A percentile compares a stretch with the other conserved stretches of the same genome.
phyloP scores from a whole-genome alignment of 2,329 filamentous ascomycete genomes.

The Venturia nashicola region DNA sequence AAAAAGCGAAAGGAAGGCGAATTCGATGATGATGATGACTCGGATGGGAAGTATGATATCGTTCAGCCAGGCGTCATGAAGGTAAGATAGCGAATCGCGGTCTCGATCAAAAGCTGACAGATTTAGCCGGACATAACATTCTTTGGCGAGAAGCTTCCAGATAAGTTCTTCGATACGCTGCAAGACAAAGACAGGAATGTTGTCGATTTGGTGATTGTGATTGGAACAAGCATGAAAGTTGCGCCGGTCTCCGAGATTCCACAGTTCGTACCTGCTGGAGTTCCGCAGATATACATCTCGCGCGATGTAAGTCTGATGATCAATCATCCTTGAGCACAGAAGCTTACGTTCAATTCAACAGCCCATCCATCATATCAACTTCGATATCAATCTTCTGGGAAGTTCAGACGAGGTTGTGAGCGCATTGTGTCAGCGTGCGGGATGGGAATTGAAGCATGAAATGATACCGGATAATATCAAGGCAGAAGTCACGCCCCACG shows the following conservation, averaged over 20 bases:
- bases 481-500: constrained; percentile 37
- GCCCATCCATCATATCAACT: constrained; percentile 79
- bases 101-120: constrained; percentile 1
- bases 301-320: constrained; percentile 43
- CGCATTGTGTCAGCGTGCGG: constrained; percentile 70
- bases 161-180: constrained; percentile 69
- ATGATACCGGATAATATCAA: constrained; percentile 63
- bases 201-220: constrained; percentile 86
- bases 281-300: constrained; percentile 86
- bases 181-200: constrained; percentile 67
- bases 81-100: constrained; percentile 16
- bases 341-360: constrained; percentile 19
- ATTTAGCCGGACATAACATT: constrained; percentile 85
- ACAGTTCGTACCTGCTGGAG: constrained; percentile 60
- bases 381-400: constrained; percentile 92
- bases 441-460: constrained; percentile 69
- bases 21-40: constrained; percentile 42
- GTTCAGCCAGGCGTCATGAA: constrained; percentile 72
- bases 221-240: constrained; percentile 92
- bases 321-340: not conserved
- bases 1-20: constrained; percentile 38
- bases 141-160: constrained; percentile 83
- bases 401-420: constrained; percentile 85
- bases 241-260: constrained; percentile 89
- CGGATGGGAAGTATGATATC: constrained; percentile 51